Conservation (phyloP, 2,329 filamentous ascomycete genomes). For the Beauveria asiatica region DNA sequence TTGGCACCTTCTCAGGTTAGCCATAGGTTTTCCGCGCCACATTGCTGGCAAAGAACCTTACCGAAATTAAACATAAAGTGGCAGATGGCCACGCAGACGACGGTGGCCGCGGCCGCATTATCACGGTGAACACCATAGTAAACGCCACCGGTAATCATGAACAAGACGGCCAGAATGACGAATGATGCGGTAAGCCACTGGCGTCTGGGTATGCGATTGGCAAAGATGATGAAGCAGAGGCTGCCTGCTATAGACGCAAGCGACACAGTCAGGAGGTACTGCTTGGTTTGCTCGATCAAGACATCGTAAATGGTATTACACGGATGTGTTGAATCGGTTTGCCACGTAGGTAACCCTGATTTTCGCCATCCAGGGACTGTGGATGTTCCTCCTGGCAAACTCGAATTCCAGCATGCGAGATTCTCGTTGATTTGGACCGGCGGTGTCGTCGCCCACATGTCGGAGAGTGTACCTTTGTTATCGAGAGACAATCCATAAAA, state of each 20-base stretch:
- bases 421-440: slow-evolving; percentile 25
- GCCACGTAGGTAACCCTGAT: slow-evolving; percentile 37
- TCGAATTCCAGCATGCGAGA: slow-evolving; percentile 41
- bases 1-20: slow-evolving; percentile 39
- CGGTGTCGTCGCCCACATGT: slow-evolving; percentile 32
- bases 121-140: slow-evolving; percentile 39
- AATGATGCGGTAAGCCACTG: slow-evolving; percentile 43
- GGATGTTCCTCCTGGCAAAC: slow-evolving; percentile 33
- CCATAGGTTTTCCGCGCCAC: neutral
- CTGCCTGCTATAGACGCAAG: slow-evolving; percentile 43
- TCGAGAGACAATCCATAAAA: slow-evolving; percentile 49
- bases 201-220: slow-evolving; percentile 39
- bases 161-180: slow-evolving; percentile 35
- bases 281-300: slow-evolving; percentile 42
- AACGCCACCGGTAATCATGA: slow-evolving; percentile 40
- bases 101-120: slow-evolving; percentile 34
- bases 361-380: slow-evolving; percentile 33
- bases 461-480: slow-evolving; percentile 32
- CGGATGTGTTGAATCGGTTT: slow-evolving; percentile 38
- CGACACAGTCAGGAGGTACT: slow-evolving; percentile 44
- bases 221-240: slow-evolving; percentile 38
- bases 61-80: slow-evolving; percentile 50
- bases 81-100: slow-evolving; percentile 42
- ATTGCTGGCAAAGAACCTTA: slow-evolving; percentile 17
- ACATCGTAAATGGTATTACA: slow-evolving; percentile 46